Percentiles rank a stretch among this genome's conserved stretches.
These are phyloP conservation scores for Vaucheria bursata DNA, from an alignment of 352 stramenopile genomes.

Conservation along the genomic window DNA sequence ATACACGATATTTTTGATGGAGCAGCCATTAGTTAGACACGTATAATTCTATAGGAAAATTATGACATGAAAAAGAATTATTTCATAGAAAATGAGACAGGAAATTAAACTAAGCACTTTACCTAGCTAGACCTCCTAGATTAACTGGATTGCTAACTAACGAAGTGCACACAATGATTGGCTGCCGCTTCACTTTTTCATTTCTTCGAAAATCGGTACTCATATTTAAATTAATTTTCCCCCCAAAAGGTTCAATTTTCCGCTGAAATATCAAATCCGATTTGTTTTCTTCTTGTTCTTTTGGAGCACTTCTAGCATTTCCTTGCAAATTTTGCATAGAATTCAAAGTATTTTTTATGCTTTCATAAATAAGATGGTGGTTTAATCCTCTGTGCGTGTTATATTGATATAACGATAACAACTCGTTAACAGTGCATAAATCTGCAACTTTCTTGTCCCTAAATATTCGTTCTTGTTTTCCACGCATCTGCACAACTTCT, in stretches of 20 bases:
- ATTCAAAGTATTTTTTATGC: too few species aligned
- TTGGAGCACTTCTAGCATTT: not conserved
- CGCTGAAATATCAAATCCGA: not conserved
- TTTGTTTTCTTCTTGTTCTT: not conserved
- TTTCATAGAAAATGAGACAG: too few species aligned
- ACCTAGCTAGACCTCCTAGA: not conserved
- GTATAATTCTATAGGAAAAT: too few species aligned
- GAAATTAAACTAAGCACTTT: too few species aligned
- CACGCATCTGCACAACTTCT: not conserved
- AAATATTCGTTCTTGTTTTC: not conserved
- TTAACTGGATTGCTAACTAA: not conserved
- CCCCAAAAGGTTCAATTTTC: not conserved
- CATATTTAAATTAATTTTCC: not conserved
- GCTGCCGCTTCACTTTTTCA: not conserved
- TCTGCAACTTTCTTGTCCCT: not conserved
- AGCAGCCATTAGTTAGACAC: too few species aligned
- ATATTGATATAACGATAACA: too few species aligned
- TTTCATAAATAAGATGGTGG: too few species aligned
- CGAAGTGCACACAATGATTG: constrained; percentile 4
- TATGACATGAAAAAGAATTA: too few species aligned
- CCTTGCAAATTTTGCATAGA: too few species aligned
- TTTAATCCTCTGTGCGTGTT: too few species aligned
- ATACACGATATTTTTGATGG: too few species aligned
- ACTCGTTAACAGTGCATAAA: too few species aligned
- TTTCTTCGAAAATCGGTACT: not conserved